phyloP scores from a whole-genome alignment of 148 eudicot species.

The Spergularia bocconei region DNA sequence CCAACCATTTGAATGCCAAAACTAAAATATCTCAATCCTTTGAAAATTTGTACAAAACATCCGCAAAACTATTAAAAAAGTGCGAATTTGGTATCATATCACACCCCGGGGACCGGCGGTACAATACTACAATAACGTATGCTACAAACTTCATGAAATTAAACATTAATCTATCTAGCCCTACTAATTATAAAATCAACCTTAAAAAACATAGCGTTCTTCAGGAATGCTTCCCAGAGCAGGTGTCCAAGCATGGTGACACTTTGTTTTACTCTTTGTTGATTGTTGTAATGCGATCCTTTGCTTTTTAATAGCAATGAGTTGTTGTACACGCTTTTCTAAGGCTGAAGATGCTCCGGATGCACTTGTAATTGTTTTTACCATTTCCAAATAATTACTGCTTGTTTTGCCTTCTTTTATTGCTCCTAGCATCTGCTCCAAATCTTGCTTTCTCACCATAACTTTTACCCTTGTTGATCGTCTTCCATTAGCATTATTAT shows the following conservation, averaged over 20 bases:
- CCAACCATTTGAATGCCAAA: too few species aligned
- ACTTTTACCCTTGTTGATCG: conserved; percentile 23
- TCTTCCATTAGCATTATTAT: conserved; percentile 3
- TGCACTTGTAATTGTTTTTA: conserved; percentile 17
- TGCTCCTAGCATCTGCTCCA: conserved; percentile 19
- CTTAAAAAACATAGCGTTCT: not conserved
- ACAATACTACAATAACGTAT: too few species aligned
- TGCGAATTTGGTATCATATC: too few species aligned
- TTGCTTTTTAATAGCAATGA: conserved; percentile 9
- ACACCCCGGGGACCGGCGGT: too few species aligned
- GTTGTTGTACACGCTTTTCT: conserved; percentile 22
- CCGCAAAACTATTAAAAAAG: too few species aligned
- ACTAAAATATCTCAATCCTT: too few species aligned
- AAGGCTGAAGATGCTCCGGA: not conserved
- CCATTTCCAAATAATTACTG: conserved; percentile 15
- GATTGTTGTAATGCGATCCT: not conserved
- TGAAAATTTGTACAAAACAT: too few species aligned
- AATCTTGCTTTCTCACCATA: conserved; percentile 18
- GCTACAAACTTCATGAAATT: too few species aligned
- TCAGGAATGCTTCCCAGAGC: conserved; percentile 22
- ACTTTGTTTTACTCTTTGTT: conserved; percentile 4
- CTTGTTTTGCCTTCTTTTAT: conserved; percentile 14
- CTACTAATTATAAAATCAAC: too few species aligned
- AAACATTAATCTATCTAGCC: too few species aligned
- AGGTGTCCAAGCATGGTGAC: conserved; percentile 20